phyloP scores from a whole-genome alignment of 768 basidiomycete genomes.

The Termitomyces sp. region DNA sequence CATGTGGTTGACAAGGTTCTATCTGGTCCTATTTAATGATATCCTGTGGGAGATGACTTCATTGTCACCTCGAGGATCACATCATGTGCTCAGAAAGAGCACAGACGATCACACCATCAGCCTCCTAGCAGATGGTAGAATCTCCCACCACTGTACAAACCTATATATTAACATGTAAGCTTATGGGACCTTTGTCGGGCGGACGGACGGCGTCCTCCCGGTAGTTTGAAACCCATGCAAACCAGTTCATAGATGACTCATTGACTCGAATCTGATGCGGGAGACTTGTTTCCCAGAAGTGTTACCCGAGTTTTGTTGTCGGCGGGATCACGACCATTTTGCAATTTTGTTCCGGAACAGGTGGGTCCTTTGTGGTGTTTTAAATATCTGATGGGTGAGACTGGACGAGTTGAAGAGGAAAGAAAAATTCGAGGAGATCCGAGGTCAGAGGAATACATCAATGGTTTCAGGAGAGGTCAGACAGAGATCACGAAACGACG shows the following conservation, averaged over 20 bases:
- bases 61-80: not conserved
- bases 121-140: slow-evolving; percentile 3
- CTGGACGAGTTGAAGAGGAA: not conserved
- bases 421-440: slow-evolving; percentile 7
- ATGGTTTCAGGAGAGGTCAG: not conserved
- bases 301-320: not conserved
- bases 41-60: not conserved
- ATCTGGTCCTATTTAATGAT: not conserved
- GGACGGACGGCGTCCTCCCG: slow-evolving; percentile 5
- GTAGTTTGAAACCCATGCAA: not conserved
- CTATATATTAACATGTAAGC: slow-evolving; percentile 8
- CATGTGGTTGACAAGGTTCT: not conserved
- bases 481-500: not conserved
- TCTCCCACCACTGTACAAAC: slow-evolving; percentile 5
- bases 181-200: slow-evolving; percentile 2
- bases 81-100: not conserved
- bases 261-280: not conserved
- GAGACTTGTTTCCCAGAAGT: not conserved
- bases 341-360: not conserved
- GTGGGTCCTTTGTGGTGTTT: not conserved
- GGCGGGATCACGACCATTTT: too few relatives aligned
- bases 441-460: slow-evolving; percentile 10
- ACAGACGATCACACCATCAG: slow-evolving; percentile 7
- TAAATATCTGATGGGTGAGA: slow-evolving; percentile 4
- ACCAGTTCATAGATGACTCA: slow-evolving; percentile 3